These are phyloP conservation scores for Primulina tabacum DNA, from an alignment of 257 asterid species.

Conservation along the genomic window DNA sequence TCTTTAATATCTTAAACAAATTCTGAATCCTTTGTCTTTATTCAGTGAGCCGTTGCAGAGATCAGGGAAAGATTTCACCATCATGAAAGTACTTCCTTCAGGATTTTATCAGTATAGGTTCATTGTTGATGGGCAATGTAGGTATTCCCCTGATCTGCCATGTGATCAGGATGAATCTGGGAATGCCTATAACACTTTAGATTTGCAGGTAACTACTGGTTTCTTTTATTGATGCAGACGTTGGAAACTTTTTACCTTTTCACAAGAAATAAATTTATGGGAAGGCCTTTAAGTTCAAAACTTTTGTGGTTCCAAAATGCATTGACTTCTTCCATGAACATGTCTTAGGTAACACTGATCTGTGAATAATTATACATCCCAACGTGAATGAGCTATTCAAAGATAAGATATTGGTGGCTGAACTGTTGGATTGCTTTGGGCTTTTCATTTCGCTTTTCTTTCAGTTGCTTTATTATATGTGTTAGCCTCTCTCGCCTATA, in stretches of 20 bases:
- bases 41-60: conserved; percentile 81
- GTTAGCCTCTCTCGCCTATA: not conserved
- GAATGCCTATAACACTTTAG: conserved; percentile 73
- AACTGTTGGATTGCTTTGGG: not conserved
- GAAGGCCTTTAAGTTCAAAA: not conserved
- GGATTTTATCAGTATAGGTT: conserved; percentile 94
- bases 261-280: not conserved
- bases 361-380: not conserved
- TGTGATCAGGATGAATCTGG: conserved; percentile 86
- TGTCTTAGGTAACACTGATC: not conserved
- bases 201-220: conserved; percentile 63
- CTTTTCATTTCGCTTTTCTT: not conserved
- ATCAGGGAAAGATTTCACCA: conserved; percentile 96
- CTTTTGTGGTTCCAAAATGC: not conserved
- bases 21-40: conserved; percentile 10
- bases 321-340: not conserved
- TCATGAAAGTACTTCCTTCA: conserved; percentile 91
- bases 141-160: conserved; percentile 76
- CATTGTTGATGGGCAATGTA: conserved; percentile 87
- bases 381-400: not conserved
- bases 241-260: not conserved
- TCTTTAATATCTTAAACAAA: conserved; percentile 27
- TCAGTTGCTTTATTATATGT: conserved; percentile 1
- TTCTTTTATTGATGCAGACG: conserved; percentile 6
- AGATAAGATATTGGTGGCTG: not conserved